Percentiles rank a stretch among this genome's conserved stretches.
phyloP scores from a whole-genome alignment of 805 yeast genomes.

The Teunomyces kruisii region DNA sequence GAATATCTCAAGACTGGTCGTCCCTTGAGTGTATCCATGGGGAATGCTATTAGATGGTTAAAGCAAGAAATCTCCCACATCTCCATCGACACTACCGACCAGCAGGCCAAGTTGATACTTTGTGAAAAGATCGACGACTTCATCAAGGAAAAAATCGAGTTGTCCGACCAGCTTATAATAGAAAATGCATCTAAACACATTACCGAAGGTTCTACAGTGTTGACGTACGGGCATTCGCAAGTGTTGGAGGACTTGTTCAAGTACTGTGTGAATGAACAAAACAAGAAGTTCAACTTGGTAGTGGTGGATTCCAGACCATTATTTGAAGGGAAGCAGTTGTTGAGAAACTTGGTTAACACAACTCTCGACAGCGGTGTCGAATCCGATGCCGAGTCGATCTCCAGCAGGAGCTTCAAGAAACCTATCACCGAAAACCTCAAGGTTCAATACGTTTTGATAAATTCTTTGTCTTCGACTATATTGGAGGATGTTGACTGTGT shows the following conservation, averaged over 20 bases:
- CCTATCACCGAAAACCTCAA: constrained; percentile 56
- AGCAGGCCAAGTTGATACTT: constrained; percentile 64
- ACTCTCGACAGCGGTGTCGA: constrained; percentile 26
- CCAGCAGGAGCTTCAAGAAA: constrained; percentile 14
- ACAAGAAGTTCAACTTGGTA: constrained; percentile 70
- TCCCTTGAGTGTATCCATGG: constrained; percentile 92
- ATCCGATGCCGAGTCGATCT: constrained; percentile 16
- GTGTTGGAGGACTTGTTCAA: constrained; percentile 76
- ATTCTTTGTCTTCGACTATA: constrained; percentile 70
- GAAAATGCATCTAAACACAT: constrained; percentile 79
- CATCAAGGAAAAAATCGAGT: constrained; percentile 79
- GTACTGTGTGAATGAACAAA: constrained; percentile 58
- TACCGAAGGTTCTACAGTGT: constrained; percentile 69
- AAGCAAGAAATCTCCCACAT: constrained; percentile 88
- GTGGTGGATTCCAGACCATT: constrained; percentile 92
- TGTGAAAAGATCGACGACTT: constrained; percentile 73
- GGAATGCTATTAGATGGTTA: constrained; percentile 95
- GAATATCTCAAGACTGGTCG: constrained; percentile 89
- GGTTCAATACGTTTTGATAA: constrained; percentile 75
- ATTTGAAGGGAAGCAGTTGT: constrained; percentile 85
- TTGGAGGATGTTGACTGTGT: constrained; percentile 87
- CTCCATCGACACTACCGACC: constrained; percentile 68
- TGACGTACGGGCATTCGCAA: constrained; percentile 86
- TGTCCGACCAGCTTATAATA: constrained; percentile 79
- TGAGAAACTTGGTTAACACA: constrained; percentile 56